Evolutionary conservation across 1,284 basidiomycete species (phyloP).

Genomic region (Abortiporus biennis): DNA sequence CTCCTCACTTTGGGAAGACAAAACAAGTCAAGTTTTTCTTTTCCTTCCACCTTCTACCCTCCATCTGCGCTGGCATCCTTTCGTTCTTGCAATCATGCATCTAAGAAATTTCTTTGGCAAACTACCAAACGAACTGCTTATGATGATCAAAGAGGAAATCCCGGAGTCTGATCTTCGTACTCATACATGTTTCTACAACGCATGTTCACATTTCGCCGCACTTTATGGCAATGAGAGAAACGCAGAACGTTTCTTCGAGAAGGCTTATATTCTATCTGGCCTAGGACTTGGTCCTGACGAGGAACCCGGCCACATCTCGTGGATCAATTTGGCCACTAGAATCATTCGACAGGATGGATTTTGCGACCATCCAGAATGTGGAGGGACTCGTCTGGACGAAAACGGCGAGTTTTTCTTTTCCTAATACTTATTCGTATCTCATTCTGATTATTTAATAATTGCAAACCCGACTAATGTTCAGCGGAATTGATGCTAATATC

Average conservation of each 20-base stretch:
- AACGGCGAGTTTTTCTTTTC: conserved; percentile 6
- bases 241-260: too few species aligned
- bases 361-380: conserved; percentile 5
- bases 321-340: neutral
- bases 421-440: too few species aligned
- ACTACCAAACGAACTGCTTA: conserved; percentile 3
- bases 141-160: conserved; percentile 3
- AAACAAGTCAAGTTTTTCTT: too few species aligned
- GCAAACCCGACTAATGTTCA: too few species aligned
- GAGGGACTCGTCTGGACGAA: conserved; percentile 2
- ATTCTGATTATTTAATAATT: too few species aligned
- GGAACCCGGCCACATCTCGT: neutral
- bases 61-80: too few species aligned
- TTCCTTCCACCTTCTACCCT: too few species aligned
- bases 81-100: too few species aligned
- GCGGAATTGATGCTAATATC: too few species aligned
- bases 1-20: too few species aligned
- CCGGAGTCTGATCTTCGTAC: neutral
- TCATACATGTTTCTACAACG: neutral
- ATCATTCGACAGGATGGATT: conserved; percentile 4
- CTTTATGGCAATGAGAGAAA: too few species aligned
- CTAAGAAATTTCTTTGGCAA: neutral
- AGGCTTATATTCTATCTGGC: conserved; percentile 3
- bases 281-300: neutral
- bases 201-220: neutral